Conservation (phyloP, 495 filamentous ascomycete species). For the Aspergillus avenaceus region DNA sequence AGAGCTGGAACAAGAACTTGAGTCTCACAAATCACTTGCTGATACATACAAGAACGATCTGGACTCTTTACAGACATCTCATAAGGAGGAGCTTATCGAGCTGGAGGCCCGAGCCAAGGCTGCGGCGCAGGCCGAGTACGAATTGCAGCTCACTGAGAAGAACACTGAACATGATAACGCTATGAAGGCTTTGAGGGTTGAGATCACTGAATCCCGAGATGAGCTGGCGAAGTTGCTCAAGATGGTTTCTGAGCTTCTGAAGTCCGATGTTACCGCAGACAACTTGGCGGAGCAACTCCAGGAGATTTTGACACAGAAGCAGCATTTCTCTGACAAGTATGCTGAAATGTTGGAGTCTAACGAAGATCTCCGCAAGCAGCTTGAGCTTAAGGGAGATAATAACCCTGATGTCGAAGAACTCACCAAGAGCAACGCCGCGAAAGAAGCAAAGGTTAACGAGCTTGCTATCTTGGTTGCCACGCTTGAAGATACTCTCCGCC, state of each 20-base stretch:
- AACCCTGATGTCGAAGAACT: constrained; percentile 30
- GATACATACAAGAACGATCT: constrained; percentile 51
- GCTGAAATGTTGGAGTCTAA: constrained; percentile 38
- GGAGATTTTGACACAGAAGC: constrained; percentile 41
- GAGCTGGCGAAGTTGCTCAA: constrained; percentile 60
- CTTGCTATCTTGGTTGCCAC: constrained; percentile 51
- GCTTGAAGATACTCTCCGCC: constrained; percentile 57
- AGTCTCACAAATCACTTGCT: constrained; percentile 47
- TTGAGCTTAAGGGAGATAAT: constrained; percentile 47
- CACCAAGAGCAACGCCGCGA: constrained; percentile 29
- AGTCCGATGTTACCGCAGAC: constrained; percentile 45
- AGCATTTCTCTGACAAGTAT: constrained; percentile 44
- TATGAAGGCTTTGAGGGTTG: constrained; percentile 58
- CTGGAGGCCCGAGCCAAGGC: constrained; percentile 37
- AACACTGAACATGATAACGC: constrained; percentile 55
- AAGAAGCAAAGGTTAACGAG: constrained; percentile 46
- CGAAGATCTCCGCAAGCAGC: constrained; percentile 48
- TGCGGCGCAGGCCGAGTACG: constrained; percentile 41
- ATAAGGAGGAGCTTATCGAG: constrained; percentile 49
- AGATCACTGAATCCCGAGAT: constrained; percentile 66
- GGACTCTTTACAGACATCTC: constrained; percentile 48
- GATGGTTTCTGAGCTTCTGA: constrained; percentile 45
- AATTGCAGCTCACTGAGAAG: constrained; percentile 41
- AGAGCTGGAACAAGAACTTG: constrained; percentile 56
- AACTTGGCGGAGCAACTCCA: constrained; percentile 45